A percentile compares a stretch with the other conserved stretches of the same genome.
Evolutionary conservation across 1,139 yeast species (phyloP).

Genomic region (Blastobotrys serpentis): DNA sequence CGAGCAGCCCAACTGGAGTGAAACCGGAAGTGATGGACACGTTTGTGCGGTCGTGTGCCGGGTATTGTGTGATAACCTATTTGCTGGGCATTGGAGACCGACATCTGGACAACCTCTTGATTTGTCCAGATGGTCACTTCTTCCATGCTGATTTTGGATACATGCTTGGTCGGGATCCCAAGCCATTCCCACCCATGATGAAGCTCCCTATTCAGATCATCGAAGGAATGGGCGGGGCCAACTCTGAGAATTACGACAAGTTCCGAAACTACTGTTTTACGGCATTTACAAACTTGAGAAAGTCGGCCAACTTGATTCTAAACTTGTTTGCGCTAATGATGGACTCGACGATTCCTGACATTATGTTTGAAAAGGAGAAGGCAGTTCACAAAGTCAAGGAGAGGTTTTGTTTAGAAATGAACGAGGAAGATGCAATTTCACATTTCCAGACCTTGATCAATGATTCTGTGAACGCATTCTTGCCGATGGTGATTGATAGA

Average conservation of each 20-base stretch:
- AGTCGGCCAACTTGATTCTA: conserved; percentile 83
- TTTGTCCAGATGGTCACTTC: conserved; percentile 72
- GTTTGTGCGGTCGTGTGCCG: conserved; percentile 94
- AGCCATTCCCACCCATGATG: conserved; percentile 98
- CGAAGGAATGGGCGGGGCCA: conserved; percentile 96
- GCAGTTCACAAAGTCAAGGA: conserved; percentile 87
- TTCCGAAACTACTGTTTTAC: conserved; percentile 94
- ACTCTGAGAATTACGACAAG: conserved; percentile 77
- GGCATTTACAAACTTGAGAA: conserved; percentile 84
- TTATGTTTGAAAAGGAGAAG: conserved; percentile 68
- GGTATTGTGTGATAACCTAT: conserved; percentile 95
- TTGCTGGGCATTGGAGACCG: conserved; percentile 95
- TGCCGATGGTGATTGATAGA: conserved; percentile 94
- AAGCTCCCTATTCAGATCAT: conserved; percentile 94
- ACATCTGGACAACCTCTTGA: conserved; percentile 83
- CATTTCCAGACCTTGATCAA: conserved; percentile 92
- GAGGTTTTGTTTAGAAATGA: conserved; percentile 87
- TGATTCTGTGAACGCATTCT: conserved; percentile 87
- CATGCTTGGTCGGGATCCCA: conserved; percentile 93
- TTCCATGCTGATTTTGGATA: conserved; percentile 99
- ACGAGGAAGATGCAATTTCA: conserved; percentile 90
- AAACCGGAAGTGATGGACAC: conserved; percentile 81
- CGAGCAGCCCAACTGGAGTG: conserved; percentile 67
- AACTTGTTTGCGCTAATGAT: conserved; percentile 93
- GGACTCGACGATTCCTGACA: conserved; percentile 89